Conservation (phyloP, 768 basidiomycete genomes). For the Rhodotorula sphaerocarpa region DNA sequence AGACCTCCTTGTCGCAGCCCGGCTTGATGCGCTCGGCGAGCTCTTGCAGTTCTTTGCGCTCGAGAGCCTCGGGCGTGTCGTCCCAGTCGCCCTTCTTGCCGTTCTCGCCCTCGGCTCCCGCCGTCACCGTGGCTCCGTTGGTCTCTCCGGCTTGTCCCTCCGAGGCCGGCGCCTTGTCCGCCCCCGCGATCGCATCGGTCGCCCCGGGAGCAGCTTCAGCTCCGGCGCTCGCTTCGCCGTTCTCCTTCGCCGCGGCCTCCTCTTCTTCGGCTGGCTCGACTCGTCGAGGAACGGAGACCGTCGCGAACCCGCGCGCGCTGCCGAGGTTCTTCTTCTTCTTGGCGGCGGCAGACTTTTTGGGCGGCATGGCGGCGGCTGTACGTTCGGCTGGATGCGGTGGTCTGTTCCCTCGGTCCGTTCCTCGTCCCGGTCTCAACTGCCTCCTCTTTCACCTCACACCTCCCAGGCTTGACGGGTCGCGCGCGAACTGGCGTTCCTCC, state of each 20-base stretch:
- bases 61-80: slow-evolving; percentile 34
- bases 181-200: too few species aligned
- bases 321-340: slow-evolving; percentile 74
- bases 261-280: slow-evolving; percentile 2
- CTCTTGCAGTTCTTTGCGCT: slow-evolving; percentile 53
- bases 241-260: not conserved
- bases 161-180: too few species aligned
- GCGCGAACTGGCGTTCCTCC: too few species aligned
- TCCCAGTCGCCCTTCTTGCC: slow-evolving; percentile 34
- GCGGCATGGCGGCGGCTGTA: slow-evolving; percentile 17
- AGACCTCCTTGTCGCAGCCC: slow-evolving; percentile 76
- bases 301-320: slow-evolving; percentile 58
- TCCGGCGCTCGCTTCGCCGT: slow-evolving; percentile 2
- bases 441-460: too few species aligned
- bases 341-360: slow-evolving; percentile 46
- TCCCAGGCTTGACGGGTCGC: too few species aligned
- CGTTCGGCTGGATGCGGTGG: too few species aligned
- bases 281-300: slow-evolving; percentile 43
- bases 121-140: slow-evolving; percentile 23
- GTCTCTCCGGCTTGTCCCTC: too few species aligned
- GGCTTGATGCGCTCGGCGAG: slow-evolving; percentile 77
- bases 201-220: not conserved
- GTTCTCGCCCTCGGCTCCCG: slow-evolving; percentile 33
- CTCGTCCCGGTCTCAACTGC: too few species aligned
- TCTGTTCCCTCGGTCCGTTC: too few species aligned